phyloP scores from a whole-genome alignment of 257 asterid species.

The Prunella vulgaris region DNA sequence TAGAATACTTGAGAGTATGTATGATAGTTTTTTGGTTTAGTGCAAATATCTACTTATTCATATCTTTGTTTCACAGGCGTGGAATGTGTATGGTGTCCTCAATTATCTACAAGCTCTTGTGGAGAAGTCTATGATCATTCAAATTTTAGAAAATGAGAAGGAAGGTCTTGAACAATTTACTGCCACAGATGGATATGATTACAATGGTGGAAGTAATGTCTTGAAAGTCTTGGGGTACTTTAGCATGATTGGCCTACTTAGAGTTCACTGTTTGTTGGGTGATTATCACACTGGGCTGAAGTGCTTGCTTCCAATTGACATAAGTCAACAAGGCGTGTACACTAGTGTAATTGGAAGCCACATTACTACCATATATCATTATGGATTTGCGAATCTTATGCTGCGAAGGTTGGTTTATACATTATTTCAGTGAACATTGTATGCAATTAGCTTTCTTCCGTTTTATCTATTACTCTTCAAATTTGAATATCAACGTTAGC shows the following conservation, averaged over 20 bases:
- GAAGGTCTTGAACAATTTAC: constrained; percentile 92
- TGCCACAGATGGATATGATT: constrained; percentile 91
- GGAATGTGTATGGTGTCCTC: constrained; percentile 97
- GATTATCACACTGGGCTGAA: constrained; percentile 95
- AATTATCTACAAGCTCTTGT: constrained; percentile 90
- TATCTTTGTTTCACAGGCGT: constrained; percentile 49
- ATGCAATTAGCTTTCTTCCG: background rate
- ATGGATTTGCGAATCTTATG: constrained; percentile 97
- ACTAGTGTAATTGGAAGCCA: constrained; percentile 92
- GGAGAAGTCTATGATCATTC: constrained; percentile 81
- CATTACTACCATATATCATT: constrained; percentile 82
- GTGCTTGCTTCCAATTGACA: constrained; percentile 84
- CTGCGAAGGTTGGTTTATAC: constrained; percentile 58
- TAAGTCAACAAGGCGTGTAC: constrained; percentile 84
- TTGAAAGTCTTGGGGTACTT: constrained; percentile 94
- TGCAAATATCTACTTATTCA: background rate
- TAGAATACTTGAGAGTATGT: background rate
- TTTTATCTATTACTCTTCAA: background rate
- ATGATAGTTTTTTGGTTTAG: background rate
- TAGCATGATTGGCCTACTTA: constrained; percentile 95
- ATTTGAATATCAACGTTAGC: background rate
- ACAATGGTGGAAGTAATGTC: constrained; percentile 94
- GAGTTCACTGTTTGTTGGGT: constrained; percentile 98
- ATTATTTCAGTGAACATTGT: background rate
- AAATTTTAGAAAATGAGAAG: constrained; percentile 84